Evolutionary conservation across 108 stramenopile genomes (phyloP).

Genomic region (Skeletonema grethae): DNA sequence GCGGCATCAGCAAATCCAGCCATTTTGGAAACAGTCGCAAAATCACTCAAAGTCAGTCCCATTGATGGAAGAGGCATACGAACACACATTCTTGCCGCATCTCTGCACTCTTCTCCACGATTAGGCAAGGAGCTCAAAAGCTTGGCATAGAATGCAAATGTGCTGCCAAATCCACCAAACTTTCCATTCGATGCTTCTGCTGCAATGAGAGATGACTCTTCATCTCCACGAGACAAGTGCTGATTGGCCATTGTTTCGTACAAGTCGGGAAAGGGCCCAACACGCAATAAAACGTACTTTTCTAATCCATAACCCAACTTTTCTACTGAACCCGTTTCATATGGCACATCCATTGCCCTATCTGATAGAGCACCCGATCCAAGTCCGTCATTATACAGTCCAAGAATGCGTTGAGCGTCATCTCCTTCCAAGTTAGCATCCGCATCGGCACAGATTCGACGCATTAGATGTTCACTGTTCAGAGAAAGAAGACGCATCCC

Average conservation of each 20-base stretch:
- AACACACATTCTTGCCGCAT: conserved; percentile 81
- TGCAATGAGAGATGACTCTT: conserved; percentile 74
- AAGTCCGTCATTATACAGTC: conserved; percentile 71
- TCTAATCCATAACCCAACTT: conserved; percentile 82
- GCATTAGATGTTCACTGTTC: conserved; percentile 83
- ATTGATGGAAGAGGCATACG: conserved; percentile 76
- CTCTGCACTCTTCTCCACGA: conserved; percentile 70
- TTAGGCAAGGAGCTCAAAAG: conserved; percentile 56
- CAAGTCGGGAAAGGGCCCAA: conserved; percentile 83
- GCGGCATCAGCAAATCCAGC: conserved; percentile 55
- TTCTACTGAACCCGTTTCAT: conserved; percentile 66
- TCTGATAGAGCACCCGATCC: conserved; percentile 50
- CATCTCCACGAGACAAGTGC: conserved; percentile 61
- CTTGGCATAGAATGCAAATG: conserved; percentile 75
- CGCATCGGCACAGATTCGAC: conserved; percentile 73
- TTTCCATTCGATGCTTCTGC: conserved; percentile 82
- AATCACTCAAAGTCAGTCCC: conserved; percentile 57
- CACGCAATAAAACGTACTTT: conserved; percentile 74
- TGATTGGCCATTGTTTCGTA: conserved; percentile 68
- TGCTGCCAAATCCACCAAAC: conserved; percentile 74
- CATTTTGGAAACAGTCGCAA: conserved; percentile 61
- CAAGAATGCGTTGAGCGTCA: conserved; percentile 41
- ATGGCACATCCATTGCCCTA: conserved; percentile 57
- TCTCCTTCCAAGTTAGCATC: conserved; percentile 51
- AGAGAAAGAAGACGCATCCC: conserved; percentile 73